phyloP scores from a whole-genome alignment of 2,329 filamentous ascomycete genomes.

The Tolypocladium tundrense region DNA sequence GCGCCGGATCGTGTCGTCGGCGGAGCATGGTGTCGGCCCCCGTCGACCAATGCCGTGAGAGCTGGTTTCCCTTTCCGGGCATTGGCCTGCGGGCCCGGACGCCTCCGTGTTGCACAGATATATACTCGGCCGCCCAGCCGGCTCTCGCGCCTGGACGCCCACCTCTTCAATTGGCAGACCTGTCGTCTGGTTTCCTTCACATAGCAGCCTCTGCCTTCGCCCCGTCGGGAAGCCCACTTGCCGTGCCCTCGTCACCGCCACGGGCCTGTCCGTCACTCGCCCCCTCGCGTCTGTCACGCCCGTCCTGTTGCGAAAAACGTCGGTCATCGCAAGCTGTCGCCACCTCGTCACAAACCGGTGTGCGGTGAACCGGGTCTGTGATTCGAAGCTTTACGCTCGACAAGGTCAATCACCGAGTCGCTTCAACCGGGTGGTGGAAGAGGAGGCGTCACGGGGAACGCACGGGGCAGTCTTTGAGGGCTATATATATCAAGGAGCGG shows the following conservation, averaged over 20 bases:
- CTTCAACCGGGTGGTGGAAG: not conserved
- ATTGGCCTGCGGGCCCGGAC: not conserved
- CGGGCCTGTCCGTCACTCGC: not conserved
- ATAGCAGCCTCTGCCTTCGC: not conserved
- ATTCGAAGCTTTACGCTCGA: not conserved
- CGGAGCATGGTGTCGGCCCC: not conserved
- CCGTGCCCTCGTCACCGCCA: not conserved
- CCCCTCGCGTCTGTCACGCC: not conserved
- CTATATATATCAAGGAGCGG: conserved; percentile 2
- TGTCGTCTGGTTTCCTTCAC: not conserved
- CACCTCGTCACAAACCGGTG: not conserved
- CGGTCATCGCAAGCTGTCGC: not conserved
- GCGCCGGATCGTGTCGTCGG: not conserved
- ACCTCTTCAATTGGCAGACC: not conserved
- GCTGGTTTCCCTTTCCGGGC: not conserved
- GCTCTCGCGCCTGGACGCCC: not conserved
- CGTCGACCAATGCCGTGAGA: not conserved
- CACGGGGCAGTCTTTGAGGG: not conserved
- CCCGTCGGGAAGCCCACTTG: not conserved
- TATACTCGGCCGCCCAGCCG: not conserved
- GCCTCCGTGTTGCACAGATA: not conserved
- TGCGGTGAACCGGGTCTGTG: not conserved
- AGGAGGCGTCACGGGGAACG: not conserved
- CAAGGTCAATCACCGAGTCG: not conserved
- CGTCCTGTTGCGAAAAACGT: not conserved